Conservation (phyloP, 768 basidiomycete genomes). For the Dioszegia hungarica region DNA sequence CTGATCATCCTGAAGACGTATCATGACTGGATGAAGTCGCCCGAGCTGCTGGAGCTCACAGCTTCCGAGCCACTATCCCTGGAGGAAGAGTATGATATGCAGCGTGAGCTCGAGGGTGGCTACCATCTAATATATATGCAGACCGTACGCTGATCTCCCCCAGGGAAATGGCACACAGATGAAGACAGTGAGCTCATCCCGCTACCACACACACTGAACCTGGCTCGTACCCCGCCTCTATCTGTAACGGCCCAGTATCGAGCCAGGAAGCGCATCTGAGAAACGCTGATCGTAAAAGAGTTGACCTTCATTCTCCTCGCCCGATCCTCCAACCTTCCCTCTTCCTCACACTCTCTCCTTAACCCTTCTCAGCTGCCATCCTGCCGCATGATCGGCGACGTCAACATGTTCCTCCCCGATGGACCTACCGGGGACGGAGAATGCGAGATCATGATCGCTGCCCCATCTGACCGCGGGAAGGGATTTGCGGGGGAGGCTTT, state of each 20-base stretch:
- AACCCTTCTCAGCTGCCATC: slow-evolving; percentile 42
- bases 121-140: too few relatives aligned
- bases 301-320: slow-evolving; percentile 84
- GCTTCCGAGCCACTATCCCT: slow-evolving; percentile 78
- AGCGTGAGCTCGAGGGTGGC: slow-evolving; percentile 67
- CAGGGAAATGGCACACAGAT: slow-evolving; percentile 83
- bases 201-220: too few relatives aligned
- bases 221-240: slow-evolving; percentile 11
- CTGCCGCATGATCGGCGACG: slow-evolving; percentile 80
- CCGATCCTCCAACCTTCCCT: slow-evolving; percentile 42
- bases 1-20: slow-evolving; percentile 58
- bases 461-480: slow-evolving; percentile 58
- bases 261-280: too few relatives aligned
- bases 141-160: too few relatives aligned
- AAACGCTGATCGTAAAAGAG: too few relatives aligned
- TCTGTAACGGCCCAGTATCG: too few relatives aligned
- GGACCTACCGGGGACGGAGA: slow-evolving; percentile 64
- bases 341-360: slow-evolving; percentile 16
- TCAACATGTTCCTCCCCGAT: slow-evolving; percentile 79
- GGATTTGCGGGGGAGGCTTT: slow-evolving; percentile 52
- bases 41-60: slow-evolving; percentile 67
- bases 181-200: slow-evolving; percentile 76
- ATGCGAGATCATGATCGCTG: slow-evolving; percentile 86
- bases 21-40: slow-evolving; percentile 80
- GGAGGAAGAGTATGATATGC: slow-evolving; percentile 84